A percentile compares a stretch with the other conserved stretches of the same genome.
Evolutionary conservation across 2,329 filamentous ascomycete genomes (phyloP).

Genomic region (Epichloe uncinata): DNA sequence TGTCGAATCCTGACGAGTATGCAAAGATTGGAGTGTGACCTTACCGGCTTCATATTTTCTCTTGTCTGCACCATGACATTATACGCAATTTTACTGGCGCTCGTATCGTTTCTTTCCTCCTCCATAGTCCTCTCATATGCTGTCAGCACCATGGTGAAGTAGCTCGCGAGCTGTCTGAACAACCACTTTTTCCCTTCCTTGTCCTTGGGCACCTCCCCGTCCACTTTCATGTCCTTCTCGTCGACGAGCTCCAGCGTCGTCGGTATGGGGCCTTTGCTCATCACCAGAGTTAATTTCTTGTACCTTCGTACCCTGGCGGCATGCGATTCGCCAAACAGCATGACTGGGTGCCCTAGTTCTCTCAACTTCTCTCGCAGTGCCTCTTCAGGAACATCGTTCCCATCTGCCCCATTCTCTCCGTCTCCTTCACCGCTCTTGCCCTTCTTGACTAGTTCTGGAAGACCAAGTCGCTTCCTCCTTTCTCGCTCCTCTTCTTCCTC

Average conservation of each 20-base stretch:
- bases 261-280: slow-evolving; percentile 69
- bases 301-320: slow-evolving; percentile 56
- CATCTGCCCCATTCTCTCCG: slow-evolving; percentile 29
- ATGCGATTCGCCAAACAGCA: slow-evolving; percentile 73
- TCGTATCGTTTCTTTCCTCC: slow-evolving; percentile 48
- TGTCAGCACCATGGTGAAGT: slow-evolving; percentile 88
- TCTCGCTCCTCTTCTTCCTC: slow-evolving; percentile 60
- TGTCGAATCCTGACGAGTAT: too few species aligned
- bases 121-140: slow-evolving; percentile 78
- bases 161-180: slow-evolving; percentile 79
- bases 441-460: slow-evolving; percentile 54
- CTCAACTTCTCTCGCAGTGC: slow-evolving; percentile 57
- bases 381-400: slow-evolving; percentile 56
- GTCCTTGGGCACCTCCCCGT: slow-evolving; percentile 47
- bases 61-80: slow-evolving; percentile 77
- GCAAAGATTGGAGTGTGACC: slow-evolving; percentile 8
- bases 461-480: slow-evolving; percentile 61
- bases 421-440: slow-evolving; percentile 24
- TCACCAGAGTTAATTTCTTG: slow-evolving; percentile 45
- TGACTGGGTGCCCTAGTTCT: slow-evolving; percentile 56
- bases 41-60: slow-evolving; percentile 68
- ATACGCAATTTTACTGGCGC: slow-evolving; percentile 68
- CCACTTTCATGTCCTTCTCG: slow-evolving; percentile 81
- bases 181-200: slow-evolving; percentile 55
- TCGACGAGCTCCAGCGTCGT: slow-evolving; percentile 69